Base-by-base conservation (phyloP, 768 basidiomycete genomes). In the Suillus lakei region DNA sequence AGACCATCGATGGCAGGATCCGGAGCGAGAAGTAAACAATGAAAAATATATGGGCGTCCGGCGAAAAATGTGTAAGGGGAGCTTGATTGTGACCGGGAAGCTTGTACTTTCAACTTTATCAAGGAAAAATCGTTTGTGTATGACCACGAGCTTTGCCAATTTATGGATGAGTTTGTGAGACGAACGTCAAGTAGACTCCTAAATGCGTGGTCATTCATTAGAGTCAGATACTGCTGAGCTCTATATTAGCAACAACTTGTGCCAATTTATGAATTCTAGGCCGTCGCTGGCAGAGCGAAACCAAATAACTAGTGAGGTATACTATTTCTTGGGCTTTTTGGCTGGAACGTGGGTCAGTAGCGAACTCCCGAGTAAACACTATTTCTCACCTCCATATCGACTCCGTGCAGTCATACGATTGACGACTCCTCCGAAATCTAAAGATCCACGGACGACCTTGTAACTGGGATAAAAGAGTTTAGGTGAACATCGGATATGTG, bases 371-470 rank as follows among this genome's bases (percentile, higher is more conserved):
- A 59, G 18, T 13, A 41, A 41, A 41, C 26, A 30, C 10, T 3
- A 3, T 43, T 59, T 39, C 84, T 30, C 76, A 95, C 96, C 92
- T 77, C 91, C 98, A 75, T 98, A 99, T 85, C 89, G 90, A 82
- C 96, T 98, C 68, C 98, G 86, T 43, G 91, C 86, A 18, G 85
- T 89, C 53, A 84, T 84, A 70, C 98, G 85, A 62, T 91, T 91
- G 10, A 93, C 91, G 18, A 99, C 98, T 58, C 92, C 95, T 62
- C 89, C 89, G 65, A 97, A 89, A 81, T 99, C 97, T 46, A 96
- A 78, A 39, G 95, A 91, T 41, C 98, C 98, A 72, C 98, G 88
- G 9, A 99, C 91, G 63, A 99, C 79, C 78, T 98, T 98, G 81
- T 99, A 99, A 74, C 97, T 99, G 71, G 13, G 60, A 43, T 16